Conservation (phyloP, 1,284 basidiomycete genomes). For the Phellinidium pouzarii region DNA sequence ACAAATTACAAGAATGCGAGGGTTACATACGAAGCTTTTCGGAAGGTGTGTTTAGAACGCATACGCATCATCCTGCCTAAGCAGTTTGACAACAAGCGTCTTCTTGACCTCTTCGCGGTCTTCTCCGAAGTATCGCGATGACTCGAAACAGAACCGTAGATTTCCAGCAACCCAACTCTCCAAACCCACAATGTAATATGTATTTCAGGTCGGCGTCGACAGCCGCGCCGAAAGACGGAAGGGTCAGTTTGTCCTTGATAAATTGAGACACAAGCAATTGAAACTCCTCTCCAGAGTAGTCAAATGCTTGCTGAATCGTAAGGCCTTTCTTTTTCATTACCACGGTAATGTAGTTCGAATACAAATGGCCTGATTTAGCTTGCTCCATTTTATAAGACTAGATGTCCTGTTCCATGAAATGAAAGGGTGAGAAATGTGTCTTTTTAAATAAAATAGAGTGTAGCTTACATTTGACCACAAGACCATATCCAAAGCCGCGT, state of each 20-base stretch:
- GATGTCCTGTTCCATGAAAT: slow-evolving; percentile 49
- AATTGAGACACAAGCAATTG: slow-evolving; percentile 43
- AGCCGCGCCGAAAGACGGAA: neutral
- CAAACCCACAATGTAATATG: slow-evolving; percentile 37
- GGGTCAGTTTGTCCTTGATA: slow-evolving; percentile 32
- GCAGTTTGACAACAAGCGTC: neutral
- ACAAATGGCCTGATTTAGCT: slow-evolving; percentile 48
- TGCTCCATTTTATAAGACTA: slow-evolving; percentile 71
- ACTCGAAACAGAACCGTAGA: slow-evolving; percentile 52
- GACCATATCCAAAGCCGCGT: slow-evolving; percentile 55
- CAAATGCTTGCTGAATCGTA: slow-evolving; percentile 50
- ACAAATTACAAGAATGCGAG: too few relatives aligned
- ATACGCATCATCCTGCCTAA: too few relatives aligned
- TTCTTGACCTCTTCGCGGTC: slow-evolving; percentile 30
- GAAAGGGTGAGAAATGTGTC: neutral
- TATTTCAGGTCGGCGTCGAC: slow-evolving; percentile 34
- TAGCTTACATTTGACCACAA: slow-evolving; percentile 59
- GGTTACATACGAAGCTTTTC: too few relatives aligned
- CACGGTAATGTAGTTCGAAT: slow-evolving; percentile 58
- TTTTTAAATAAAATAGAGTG: slow-evolving; percentile 7
- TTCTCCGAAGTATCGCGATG: slow-evolving; percentile 49
- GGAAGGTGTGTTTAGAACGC: too few relatives aligned
- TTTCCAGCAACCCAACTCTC: slow-evolving; percentile 46
- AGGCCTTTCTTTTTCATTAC: slow-evolving; percentile 49
- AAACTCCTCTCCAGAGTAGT: slow-evolving; percentile 49